phyloP scores from a whole-genome alignment of 1,139 yeast genomes.

The Saccharomycopsis hybrid region DNA sequence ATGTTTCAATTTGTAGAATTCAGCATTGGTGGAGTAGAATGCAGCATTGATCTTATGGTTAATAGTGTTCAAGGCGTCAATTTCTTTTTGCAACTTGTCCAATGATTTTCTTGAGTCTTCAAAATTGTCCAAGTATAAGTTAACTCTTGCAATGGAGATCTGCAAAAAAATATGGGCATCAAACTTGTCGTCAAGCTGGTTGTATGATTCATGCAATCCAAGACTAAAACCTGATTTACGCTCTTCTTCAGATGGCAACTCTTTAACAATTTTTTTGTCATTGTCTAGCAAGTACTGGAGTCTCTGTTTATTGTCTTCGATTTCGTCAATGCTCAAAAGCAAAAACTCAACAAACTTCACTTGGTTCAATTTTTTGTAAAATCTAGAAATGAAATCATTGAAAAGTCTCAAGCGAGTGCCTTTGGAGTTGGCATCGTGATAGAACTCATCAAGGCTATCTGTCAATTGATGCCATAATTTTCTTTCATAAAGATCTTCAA shows the following conservation, averaged over 20 bases:
- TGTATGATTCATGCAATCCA: conserved; percentile 18
- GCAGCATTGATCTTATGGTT: conserved; percentile 76
- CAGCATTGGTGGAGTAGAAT: conserved; percentile 74
- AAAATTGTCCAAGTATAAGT: conserved; percentile 51
- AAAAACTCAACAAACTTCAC: conserved; percentile 74
- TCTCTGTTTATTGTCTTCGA: conserved; percentile 42
- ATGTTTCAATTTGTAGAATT: conserved; percentile 63
- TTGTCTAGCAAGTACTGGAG: conserved; percentile 51
- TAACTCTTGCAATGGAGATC: conserved; percentile 71
- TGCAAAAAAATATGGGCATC: conserved; percentile 59
- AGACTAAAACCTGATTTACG: conserved; percentile 29
- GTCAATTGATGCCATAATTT: conserved; percentile 81
- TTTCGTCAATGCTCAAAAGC: conserved; percentile 47
- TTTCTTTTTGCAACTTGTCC: conserved; percentile 50
- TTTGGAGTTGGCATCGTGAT: conserved; percentile 43
- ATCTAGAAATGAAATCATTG: conserved; percentile 60
- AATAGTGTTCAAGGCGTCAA: conserved; percentile 55
- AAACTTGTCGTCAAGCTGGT: conserved; percentile 29
- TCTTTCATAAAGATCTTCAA: conserved; percentile 84
- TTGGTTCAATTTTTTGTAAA: conserved; percentile 69
- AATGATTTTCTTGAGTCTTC: conserved; percentile 64
- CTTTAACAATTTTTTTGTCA: conserved; percentile 41
- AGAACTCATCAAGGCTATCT: conserved; percentile 55
- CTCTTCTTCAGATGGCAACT: conserved; percentile 32
- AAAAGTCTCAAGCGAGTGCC: conserved; percentile 60